A percentile compares a stretch with the other conserved stretches of the same genome.
phyloP scores from a whole-genome alignment of 495 filamentous ascomycete species.

The Articulospora tetracladia region DNA sequence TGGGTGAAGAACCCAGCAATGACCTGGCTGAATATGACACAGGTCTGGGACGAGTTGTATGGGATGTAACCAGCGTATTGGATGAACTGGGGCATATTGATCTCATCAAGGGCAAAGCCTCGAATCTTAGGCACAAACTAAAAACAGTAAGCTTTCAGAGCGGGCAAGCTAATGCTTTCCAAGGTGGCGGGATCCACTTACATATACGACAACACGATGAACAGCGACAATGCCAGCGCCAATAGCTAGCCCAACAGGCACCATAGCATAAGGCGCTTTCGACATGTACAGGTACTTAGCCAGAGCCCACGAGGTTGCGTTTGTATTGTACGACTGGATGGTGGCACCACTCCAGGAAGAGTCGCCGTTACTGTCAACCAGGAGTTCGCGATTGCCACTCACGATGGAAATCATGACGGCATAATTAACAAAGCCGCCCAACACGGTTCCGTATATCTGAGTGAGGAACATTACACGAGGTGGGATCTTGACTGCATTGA shows the following conservation, averaged over 20 bases:
- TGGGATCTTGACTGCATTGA: slow-evolving; percentile 20
- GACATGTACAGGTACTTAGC: slow-evolving; percentile 36
- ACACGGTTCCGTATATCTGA: slow-evolving; percentile 41
- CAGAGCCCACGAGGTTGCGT: slow-evolving; percentile 37
- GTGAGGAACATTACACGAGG: slow-evolving; percentile 40
- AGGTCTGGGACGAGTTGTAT: slow-evolving; percentile 37
- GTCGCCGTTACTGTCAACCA: slow-evolving; percentile 39
- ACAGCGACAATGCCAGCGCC: slow-evolving; percentile 35
- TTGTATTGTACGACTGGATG: slow-evolving; percentile 36
- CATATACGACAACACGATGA: slow-evolving; percentile 37
- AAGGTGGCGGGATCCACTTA: slow-evolving; percentile 20
- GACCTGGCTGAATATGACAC: slow-evolving; percentile 33
- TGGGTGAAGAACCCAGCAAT: slow-evolving; percentile 39
- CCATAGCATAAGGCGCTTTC: slow-evolving; percentile 34
- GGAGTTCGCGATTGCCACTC: slow-evolving; percentile 23
- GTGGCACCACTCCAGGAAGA: slow-evolving; percentile 28
- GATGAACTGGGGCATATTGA: slow-evolving; percentile 32
- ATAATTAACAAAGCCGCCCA: slow-evolving; percentile 44
- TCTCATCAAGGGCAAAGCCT: slow-evolving; percentile 39
- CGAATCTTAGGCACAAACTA: slow-evolving; percentile 35
- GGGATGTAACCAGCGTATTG: slow-evolving; percentile 43
- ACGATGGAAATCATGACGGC: slow-evolving; percentile 21
- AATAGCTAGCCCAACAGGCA: slow-evolving; percentile 43
- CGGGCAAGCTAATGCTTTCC: too few species aligned
- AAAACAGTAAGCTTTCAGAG: not conserved